phyloP scores from a whole-genome alignment of 2,329 filamentous ascomycete species.

The Sporothrix variecibatus region DNA sequence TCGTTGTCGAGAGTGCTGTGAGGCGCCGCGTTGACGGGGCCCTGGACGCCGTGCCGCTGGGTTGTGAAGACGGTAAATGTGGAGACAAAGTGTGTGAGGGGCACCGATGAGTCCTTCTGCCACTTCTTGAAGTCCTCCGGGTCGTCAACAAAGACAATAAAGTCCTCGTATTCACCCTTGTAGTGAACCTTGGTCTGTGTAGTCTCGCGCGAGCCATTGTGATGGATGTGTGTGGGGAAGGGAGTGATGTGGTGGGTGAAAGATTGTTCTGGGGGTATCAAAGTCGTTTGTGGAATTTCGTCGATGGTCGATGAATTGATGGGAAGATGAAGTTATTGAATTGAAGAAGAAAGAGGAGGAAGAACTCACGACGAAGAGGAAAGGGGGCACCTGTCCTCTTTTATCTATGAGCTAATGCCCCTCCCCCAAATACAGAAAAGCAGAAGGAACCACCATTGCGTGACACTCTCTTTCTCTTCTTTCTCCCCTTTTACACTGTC shows the following conservation, averaged over 20 bases:
- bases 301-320: neutral
- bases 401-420: constrained; percentile 14
- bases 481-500: neutral
- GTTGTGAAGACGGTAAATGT: constrained; percentile 89
- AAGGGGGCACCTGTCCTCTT: neutral
- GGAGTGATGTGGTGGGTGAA: neutral
- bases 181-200: constrained; percentile 77
- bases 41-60: constrained; percentile 85
- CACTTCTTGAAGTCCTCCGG: constrained; percentile 72
- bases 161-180: constrained; percentile 68
- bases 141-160: constrained; percentile 62
- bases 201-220: constrained; percentile 71
- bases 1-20: constrained; percentile 77
- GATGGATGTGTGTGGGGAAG: constrained; percentile 28
- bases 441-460: constrained; percentile 7
- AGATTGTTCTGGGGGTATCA: neutral
- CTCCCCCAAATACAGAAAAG: neutral
- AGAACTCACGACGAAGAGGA: neutral
- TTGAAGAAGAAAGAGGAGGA: neutral
- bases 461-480: neutral
- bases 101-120: constrained; percentile 75
- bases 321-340: neutral
- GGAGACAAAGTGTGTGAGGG: constrained; percentile 81
- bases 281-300: neutral
- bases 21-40: constrained; percentile 73